Evolutionary conservation across 1,284 basidiomycete species (phyloP).

Genomic region (Melanopsichium pennsylvanicum): DNA sequence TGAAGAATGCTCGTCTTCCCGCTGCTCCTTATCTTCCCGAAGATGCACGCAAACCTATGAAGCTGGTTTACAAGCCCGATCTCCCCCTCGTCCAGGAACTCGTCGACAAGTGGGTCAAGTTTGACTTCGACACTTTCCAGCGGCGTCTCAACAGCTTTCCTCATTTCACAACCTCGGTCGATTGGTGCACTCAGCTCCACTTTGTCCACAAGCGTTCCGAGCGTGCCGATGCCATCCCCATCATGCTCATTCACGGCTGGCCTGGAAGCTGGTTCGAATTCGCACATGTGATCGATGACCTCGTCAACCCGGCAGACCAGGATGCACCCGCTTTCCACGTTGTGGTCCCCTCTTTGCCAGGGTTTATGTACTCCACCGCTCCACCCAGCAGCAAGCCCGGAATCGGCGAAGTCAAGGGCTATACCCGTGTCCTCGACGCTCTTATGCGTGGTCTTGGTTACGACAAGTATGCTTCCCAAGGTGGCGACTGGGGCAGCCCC

Average conservation of each 20-base stretch:
- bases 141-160: conserved; percentile 35
- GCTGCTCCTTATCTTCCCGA: conserved; percentile 35
- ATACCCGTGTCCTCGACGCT: conserved; percentile 47
- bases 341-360: conserved; percentile 56
- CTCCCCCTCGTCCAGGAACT: conserved; percentile 26
- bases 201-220: conserved; percentile 46
- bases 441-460: conserved; percentile 56
- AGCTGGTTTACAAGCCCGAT: conserved; percentile 32
- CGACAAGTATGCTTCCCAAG: conserved; percentile 51
- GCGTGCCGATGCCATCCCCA: conserved; percentile 49
- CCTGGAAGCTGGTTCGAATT: conserved; percentile 54
- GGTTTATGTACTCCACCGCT: conserved; percentile 50
- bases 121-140: conserved; percentile 32
- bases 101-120: conserved; percentile 29
- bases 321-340: conserved; percentile 55
- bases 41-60: conserved; percentile 16
- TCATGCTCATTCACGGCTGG: conserved; percentile 62
- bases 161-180: conserved; percentile 53
- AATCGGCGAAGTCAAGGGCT: conserved; percentile 43
- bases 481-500: conserved; percentile 58
- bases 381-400: conserved; percentile 39
- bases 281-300: conserved; percentile 37
- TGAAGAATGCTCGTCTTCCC: conserved; percentile 44
- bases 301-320: conserved; percentile 34
- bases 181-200: conserved; percentile 55